phyloP scores from a whole-genome alignment of 225 moss, liverwort and hornwort species.

The Takakia lepidozioides region DNA sequence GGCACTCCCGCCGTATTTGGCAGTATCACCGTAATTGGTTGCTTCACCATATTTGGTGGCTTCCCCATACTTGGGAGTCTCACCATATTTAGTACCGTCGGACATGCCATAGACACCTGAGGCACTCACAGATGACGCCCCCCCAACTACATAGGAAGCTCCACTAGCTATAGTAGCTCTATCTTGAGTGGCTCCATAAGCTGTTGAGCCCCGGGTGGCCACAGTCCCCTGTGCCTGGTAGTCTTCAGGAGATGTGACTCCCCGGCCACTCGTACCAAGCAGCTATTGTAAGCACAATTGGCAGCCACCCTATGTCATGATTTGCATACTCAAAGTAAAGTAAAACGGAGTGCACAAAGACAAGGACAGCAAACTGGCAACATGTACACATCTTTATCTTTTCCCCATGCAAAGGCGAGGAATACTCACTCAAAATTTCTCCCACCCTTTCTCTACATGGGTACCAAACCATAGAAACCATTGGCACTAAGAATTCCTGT shows the following conservation, averaged over 20 bases:
- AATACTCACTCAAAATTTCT: too few relatives aligned
- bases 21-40: slow-evolving; percentile 70
- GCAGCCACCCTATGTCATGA: too few relatives aligned
- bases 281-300: too few relatives aligned
- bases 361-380: too few relatives aligned
- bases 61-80: slow-evolving; percentile 83
- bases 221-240: slow-evolving; percentile 78
- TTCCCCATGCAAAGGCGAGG: too few relatives aligned
- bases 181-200: slow-evolving; percentile 79
- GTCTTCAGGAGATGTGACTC: slow-evolving; percentile 55
- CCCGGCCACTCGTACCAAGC: slow-evolving; percentile 65
- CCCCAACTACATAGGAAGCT: slow-evolving; percentile 85
- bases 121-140: slow-evolving; percentile 74
- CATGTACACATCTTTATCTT: too few relatives aligned
- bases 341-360: too few relatives aligned
- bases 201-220: slow-evolving; percentile 77
- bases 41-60: slow-evolving; percentile 53
- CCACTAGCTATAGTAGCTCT: slow-evolving; percentile 73
- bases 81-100: slow-evolving; percentile 49
- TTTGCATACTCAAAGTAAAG: too few relatives aligned
- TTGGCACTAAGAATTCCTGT: too few relatives aligned
- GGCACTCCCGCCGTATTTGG: slow-evolving; percentile 79
- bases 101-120: slow-evolving; percentile 89
- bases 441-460: too few relatives aligned
- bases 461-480: too few relatives aligned